Evolutionary conservation across 2,329 filamentous ascomycete genomes (phyloP), one percentile per base, ranked within the genome.

Genomic region (Colletotrichum sp.): DNA sequence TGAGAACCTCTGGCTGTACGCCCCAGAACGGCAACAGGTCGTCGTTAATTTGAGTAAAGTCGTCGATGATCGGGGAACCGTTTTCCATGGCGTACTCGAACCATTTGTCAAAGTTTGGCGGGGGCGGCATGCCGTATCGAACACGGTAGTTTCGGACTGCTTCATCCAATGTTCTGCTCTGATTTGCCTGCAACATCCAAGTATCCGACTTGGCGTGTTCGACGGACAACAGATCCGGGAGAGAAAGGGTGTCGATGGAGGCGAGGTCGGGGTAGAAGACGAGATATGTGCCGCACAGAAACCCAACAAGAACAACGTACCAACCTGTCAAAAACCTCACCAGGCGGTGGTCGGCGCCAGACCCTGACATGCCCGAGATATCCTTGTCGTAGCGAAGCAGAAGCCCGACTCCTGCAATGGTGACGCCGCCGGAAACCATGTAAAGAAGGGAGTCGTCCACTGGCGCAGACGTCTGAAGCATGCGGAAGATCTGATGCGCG

Each of bases 61-160:
- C 92, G 79, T 97, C 95, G 70, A 96, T 91, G 73, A 96, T 86
- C 71, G 91, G 88, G 1, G 95, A 94, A 1, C 89, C 88, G 74
- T 89, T 91, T 15, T 89, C 86, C 75, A 88, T 89, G 8, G 94
- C 94, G 80, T 94, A 96, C 38, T 93, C 89, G 81, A 93, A 96
- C 95, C 95, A 97, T 78, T 92, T 92, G 80, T 96, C 94, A 79
- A 96, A 97, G 77, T 94, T 90, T 5, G 92, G 93, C 15, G 95
- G 95, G 18, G 95, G 95, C 16, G 94, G 89, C 12, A 91, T 89
- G 79, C 94, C 76, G 75, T 89, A 83, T 8, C 87, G 84, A 34
- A 84, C 83, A 12, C 81, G 83, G 77, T 89, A 89, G 77, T 88
- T 86, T 4, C 78, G 76, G 2, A 85, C 85, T 1, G 88, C 88